These are phyloP conservation scores for Teunomyces kruisii DNA, from an alignment of 805 yeast genomes.

Conservation along the genomic window DNA sequence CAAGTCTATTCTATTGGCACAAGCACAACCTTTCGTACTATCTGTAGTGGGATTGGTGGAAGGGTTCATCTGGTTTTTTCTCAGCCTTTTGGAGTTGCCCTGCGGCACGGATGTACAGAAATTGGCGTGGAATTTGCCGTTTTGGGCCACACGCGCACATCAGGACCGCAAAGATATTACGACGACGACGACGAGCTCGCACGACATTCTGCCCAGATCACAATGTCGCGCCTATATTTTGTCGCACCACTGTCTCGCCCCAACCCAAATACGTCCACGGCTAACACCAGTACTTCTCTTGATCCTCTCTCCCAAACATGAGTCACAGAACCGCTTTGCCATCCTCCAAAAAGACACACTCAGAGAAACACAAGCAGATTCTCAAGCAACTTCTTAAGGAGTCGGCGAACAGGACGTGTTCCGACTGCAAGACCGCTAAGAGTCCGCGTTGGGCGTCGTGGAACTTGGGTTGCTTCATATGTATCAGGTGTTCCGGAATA, in stretches of 20 bases:
- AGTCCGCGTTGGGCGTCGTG: constrained; percentile 99
- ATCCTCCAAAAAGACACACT: constrained; percentile 44
- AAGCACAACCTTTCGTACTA: background rate
- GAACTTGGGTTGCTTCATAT: constrained; percentile 89
- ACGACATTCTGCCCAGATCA: background rate
- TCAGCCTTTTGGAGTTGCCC: background rate
- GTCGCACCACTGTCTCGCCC: background rate
- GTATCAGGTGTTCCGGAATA: constrained; percentile 94
- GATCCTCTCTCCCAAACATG: constrained; percentile 3
- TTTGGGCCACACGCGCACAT: too few species aligned
- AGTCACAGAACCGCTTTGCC: constrained; percentile 30
- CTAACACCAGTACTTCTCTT: background rate
- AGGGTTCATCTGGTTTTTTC: background rate
- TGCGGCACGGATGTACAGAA: background rate
- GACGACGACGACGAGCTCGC: too few species aligned
- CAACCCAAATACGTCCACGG: background rate
- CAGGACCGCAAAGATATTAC: too few species aligned
- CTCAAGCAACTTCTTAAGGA: constrained; percentile 75
- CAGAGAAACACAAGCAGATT: constrained; percentile 64
- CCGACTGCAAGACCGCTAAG: constrained; percentile 84
- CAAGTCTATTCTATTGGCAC: background rate
- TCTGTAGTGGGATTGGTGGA: background rate
- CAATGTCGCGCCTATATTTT: background rate
- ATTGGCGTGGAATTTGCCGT: background rate
- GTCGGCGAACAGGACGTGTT: constrained; percentile 75